phyloP scores from a whole-genome alignment of 352 stramenopile genomes.

The Thalassiosira ordinaria region DNA sequence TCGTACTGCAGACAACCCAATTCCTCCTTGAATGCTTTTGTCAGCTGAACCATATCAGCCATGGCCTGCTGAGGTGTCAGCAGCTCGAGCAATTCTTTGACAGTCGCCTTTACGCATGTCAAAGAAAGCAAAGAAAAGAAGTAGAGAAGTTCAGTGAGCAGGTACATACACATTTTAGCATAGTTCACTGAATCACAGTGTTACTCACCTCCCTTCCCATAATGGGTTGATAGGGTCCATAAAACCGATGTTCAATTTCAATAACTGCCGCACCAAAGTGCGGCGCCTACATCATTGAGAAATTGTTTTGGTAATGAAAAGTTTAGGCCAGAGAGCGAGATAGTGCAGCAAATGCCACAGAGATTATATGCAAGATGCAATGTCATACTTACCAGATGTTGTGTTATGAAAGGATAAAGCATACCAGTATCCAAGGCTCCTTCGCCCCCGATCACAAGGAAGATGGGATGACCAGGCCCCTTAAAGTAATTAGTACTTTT shows the following conservation, averaged over 20 bases:
- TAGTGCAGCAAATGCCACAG: too few relatives aligned
- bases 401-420: conserved; percentile 62
- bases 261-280: conserved; percentile 56
- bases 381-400: too few relatives aligned
- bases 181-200: neutral
- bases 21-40: conserved; percentile 31
- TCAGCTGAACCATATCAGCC: conserved; percentile 60
- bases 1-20: conserved; percentile 54
- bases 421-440: conserved; percentile 50
- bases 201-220: conserved; percentile 19
- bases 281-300: too few relatives aligned
- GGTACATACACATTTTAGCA: too few relatives aligned
- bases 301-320: too few relatives aligned
- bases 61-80: conserved; percentile 77
- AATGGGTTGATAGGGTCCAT: conserved; percentile 52
- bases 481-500: conserved; percentile 44
- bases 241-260: conserved; percentile 62
- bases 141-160: too few relatives aligned
- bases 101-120: too few relatives aligned
- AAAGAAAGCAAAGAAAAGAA: too few relatives aligned
- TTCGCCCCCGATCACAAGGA: conserved; percentile 61
- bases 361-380: too few relatives aligned
- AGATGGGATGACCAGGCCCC: conserved; percentile 59
- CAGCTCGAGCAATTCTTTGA: conserved; percentile 45
- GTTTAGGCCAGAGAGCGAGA: too few relatives aligned